These are phyloP conservation scores for Penicillium sp. DNA, from an alignment of 2,329 filamentous ascomycete species.

Conservation along the genomic window DNA sequence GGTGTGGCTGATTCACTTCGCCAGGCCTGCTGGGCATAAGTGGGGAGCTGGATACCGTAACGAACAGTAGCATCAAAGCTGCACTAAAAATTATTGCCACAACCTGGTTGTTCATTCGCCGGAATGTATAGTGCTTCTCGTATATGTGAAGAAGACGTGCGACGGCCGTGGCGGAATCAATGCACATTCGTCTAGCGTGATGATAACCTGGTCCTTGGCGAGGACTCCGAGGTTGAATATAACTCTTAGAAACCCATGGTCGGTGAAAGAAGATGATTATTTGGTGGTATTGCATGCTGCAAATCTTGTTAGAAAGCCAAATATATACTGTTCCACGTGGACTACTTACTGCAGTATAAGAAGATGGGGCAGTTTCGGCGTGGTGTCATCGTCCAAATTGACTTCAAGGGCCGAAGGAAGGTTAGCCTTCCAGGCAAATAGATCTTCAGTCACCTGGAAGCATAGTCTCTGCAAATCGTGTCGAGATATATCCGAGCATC, in stretches of 20 bases:
- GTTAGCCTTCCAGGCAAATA: slow-evolving; percentile 44
- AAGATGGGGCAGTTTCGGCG: slow-evolving; percentile 40
- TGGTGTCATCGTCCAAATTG: slow-evolving; percentile 32
- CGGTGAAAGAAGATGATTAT: slow-evolving; percentile 46
- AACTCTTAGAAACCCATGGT: slow-evolving; percentile 45
- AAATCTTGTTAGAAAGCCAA: slow-evolving; percentile 2
- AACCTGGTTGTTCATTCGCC: slow-evolving; percentile 45
- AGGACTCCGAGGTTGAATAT: slow-evolving; percentile 42
- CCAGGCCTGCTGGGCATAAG: slow-evolving; percentile 22
- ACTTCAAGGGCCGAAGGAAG: slow-evolving; percentile 39
- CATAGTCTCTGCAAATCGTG: slow-evolving; percentile 39
- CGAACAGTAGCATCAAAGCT: slow-evolving; percentile 41
- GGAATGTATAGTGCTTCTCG: slow-evolving; percentile 43
- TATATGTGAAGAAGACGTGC: slow-evolving; percentile 44
- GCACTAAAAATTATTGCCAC: slow-evolving; percentile 48
- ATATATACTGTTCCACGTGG: neutral
- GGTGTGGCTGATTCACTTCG: slow-evolving; percentile 18
- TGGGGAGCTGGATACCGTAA: slow-evolving; percentile 36
- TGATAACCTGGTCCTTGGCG: slow-evolving; percentile 45
- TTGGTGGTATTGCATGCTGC: slow-evolving; percentile 46
- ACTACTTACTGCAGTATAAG: slow-evolving; percentile 41
- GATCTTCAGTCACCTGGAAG: slow-evolving; percentile 36
- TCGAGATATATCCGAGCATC: slow-evolving; percentile 37
- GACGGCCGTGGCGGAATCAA: slow-evolving; percentile 42
- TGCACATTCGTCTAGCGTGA: slow-evolving; percentile 45